Conservation (phyloP, 169 alveolate species). For the Eimeria praecox region DNA sequence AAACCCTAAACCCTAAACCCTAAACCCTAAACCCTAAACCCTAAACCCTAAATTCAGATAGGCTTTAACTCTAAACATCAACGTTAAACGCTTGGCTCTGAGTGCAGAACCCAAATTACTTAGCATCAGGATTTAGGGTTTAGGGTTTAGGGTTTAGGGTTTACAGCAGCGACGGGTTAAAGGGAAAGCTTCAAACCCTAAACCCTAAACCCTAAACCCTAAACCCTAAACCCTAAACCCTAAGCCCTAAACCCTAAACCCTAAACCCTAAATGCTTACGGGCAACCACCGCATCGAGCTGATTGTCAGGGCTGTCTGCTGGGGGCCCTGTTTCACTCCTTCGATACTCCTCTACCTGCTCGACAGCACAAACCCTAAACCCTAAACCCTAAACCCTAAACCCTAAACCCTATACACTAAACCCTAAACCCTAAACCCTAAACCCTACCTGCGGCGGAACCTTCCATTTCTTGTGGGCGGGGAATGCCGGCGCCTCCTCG, state of each 20-base stretch:
- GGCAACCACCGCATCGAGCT: slow-evolving; percentile 53
- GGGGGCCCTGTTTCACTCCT: slow-evolving; percentile 75
- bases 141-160: no score
- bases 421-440: background rate
- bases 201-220: background rate
- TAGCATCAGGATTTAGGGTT: no score
- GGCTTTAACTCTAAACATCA: background rate
- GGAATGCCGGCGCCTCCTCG: slow-evolving; percentile 72
- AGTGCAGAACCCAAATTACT: no score
- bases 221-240: background rate
- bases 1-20: background rate
- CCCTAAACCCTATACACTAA: slow-evolving; percentile 1
- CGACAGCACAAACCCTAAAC: background rate
- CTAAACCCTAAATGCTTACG: background rate
- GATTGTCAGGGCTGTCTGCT: slow-evolving; percentile 75
- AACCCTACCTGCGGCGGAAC: slow-evolving; percentile 49
- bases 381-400: background rate
- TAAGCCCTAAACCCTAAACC: slow-evolving; percentile 12
- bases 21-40: slow-evolving; percentile 15
- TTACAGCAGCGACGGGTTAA: background rate
- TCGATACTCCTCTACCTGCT: slow-evolving; percentile 33
- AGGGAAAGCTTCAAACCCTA: background rate
- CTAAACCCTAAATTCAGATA: background rate
- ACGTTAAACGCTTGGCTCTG: no score
- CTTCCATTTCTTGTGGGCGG: slow-evolving; percentile 31